Base-by-base conservation (phyloP, 192 early-diverging fungal species). In the Mortierella hygrophila region DNA sequence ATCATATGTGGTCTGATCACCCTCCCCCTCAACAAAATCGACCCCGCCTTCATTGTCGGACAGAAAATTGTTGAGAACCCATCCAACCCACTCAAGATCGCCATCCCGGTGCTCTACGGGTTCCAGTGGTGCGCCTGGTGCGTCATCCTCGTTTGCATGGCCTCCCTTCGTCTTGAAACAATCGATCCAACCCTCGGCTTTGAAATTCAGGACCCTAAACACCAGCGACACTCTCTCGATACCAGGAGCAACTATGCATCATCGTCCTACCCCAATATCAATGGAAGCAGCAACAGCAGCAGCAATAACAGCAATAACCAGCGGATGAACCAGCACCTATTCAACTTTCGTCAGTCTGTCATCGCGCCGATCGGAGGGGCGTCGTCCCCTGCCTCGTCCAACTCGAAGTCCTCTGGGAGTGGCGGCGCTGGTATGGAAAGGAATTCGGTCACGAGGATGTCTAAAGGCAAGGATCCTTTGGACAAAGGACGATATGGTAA, bases 271-370 rank as follows among this genome's bases (percentile, higher is more conserved):
- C 29, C 60, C 29, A 65, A 65, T 32, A 29, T 65, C 26, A 29
- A 29, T 65, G 60, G 41, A 26, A 65, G 26, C 60, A 72, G 71
- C n/a, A 8, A 21, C 8, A 63, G 52, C 18, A 16, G 35, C 35
- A 55, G 37, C 38, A 71, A 42, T 54, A 49, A 29, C 42, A 38
- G 74, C 63, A 60, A 41, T 21, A 71, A 60, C n/a, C 38, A n/a
- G 23, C 76, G 55, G 47, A 77, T 71, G 75, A 63, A 26, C 54
- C 82, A 83, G 26, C 70, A 83, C 37, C 29, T 83, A 9, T 74
- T 78, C 71, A 83, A 78, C 37, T 83, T 83, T 37, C 69, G 82
- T 37, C 82, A 83, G 47, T 83, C 82, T 21, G 76, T 83, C 20
- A 83, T 83, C 16, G 60, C 82, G 18, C 82, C 82, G 20, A 57